phyloP scores from a whole-genome alignment of 2,329 filamentous ascomycete genomes.

The Ceratocystis variospora region DNA sequence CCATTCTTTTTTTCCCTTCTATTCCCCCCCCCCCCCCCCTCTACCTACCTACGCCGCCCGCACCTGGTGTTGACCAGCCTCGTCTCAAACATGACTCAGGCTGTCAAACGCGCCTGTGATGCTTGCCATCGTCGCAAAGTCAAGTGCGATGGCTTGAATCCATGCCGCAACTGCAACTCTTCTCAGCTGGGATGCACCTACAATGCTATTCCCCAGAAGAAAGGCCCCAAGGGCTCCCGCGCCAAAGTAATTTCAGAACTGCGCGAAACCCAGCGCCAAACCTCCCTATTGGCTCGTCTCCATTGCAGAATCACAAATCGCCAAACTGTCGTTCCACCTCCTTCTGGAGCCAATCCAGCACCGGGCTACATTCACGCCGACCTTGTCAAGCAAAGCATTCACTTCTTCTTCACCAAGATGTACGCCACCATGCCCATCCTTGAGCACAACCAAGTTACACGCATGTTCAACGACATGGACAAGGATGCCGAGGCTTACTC shows the following conservation, averaged over 20 bases:
- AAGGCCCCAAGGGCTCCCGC: slow-evolving; percentile 59
- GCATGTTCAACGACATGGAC: slow-evolving; percentile 46
- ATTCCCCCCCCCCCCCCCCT: not conserved
- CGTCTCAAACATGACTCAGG: slow-evolving; percentile 33
- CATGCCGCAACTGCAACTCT: slow-evolving; percentile 56
- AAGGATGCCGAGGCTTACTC: slow-evolving; percentile 50
- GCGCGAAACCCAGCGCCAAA: slow-evolving; percentile 53
- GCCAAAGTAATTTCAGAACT: slow-evolving; percentile 65
- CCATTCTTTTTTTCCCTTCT: not conserved
- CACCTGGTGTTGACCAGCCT: slow-evolving; percentile 8
- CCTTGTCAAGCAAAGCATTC: slow-evolving; percentile 50
- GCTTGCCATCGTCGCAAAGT: slow-evolving; percentile 63
- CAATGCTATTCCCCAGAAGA: slow-evolving; percentile 62
- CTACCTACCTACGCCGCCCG: not conserved
- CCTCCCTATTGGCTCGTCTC: slow-evolving; percentile 47
- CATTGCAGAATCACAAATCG: slow-evolving; percentile 44
- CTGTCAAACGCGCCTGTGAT: slow-evolving; percentile 52
- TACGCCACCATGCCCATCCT: slow-evolving; percentile 51
- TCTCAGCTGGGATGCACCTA: slow-evolving; percentile 58
- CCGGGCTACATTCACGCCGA: slow-evolving; percentile 48
- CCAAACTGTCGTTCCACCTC: slow-evolving; percentile 22
- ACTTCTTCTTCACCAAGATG: slow-evolving; percentile 56
- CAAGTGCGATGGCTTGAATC: slow-evolving; percentile 57
- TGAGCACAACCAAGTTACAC: slow-evolving; percentile 43
- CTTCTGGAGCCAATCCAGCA: slow-evolving; percentile 35